phyloP scores from a whole-genome alignment of 2,329 filamentous ascomycete genomes.

The Epichloe gansuensis region DNA sequence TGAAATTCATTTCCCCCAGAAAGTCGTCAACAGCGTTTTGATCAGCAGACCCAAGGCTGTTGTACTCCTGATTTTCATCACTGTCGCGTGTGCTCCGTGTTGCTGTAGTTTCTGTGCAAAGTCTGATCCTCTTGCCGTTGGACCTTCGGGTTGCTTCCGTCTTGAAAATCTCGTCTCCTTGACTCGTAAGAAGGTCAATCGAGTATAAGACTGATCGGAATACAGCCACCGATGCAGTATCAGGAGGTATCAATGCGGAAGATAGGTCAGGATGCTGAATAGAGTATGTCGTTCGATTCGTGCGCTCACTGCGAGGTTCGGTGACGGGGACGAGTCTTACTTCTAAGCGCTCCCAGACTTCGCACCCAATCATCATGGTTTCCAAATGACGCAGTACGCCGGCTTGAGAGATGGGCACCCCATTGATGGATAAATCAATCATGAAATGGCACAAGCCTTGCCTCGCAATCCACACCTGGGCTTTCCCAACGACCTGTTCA shows the following conservation, averaged over 20 bases:
- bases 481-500: constrained; percentile 8
- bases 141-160: not conserved
- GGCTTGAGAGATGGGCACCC: constrained; percentile 7
- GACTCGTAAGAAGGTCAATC: constrained; percentile 12
- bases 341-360: constrained; percentile 20
- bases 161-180: not conserved
- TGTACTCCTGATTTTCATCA: constrained; percentile 6
- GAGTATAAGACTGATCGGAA: constrained; percentile 16
- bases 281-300: constrained; percentile 17
- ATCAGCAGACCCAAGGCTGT: constrained; percentile 12
- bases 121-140: not conserved
- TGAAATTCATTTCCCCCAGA: constrained; percentile 12
- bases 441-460: constrained; percentile 17
- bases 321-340: constrained; percentile 15
- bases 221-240: constrained; percentile 11
- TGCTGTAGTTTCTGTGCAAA: not conserved
- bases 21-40: constrained; percentile 18
- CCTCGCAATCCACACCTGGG: constrained; percentile 22
- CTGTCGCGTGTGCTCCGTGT: not conserved
- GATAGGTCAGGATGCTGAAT: constrained; percentile 24
- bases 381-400: constrained; percentile 7
- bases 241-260: constrained; percentile 19
- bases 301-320: constrained; percentile 1
- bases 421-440: constrained; percentile 14
- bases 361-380: constrained; percentile 12